A percentile compares a stretch with the other conserved stretches of the same genome.
Evolutionary conservation across 805 yeast species (phyloP).

Genomic region (Candida golubevii): DNA sequence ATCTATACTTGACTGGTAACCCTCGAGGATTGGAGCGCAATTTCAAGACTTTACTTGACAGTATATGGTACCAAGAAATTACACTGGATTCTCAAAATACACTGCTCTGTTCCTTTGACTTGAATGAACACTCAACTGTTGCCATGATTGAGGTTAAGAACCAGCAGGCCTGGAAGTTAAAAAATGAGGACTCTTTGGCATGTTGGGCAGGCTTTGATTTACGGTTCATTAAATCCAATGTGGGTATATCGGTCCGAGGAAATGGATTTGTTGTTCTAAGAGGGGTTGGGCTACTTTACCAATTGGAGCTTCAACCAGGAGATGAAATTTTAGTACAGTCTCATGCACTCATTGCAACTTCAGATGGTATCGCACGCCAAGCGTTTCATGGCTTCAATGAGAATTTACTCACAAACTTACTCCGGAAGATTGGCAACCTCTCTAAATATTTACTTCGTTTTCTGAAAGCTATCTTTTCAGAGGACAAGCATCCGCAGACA

Average conservation of each 20-base stretch:
- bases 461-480: no score
- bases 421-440: no score
- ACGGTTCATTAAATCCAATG: not conserved
- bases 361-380: not conserved
- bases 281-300: slow-evolving; percentile 4
- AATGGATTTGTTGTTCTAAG: slow-evolving; percentile 7
- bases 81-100: slow-evolving; percentile 7
- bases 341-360: not conserved
- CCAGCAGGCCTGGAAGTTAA: slow-evolving; percentile 8
- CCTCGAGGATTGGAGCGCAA: slow-evolving; percentile 2
- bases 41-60: slow-evolving; percentile 4
- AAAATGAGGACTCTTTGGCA: slow-evolving; percentile 1
- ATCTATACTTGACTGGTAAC: slow-evolving; percentile 6
- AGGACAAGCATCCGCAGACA: no score
- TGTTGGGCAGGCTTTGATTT: slow-evolving; percentile 15
- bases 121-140: slow-evolving; percentile 1
- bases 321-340: slow-evolving; percentile 1
- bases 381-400: no score
- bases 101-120: slow-evolving; percentile 8
- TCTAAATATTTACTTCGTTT: no score
- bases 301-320: slow-evolving; percentile 3
- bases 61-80: slow-evolving; percentile 11
- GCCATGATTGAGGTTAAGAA: slow-evolving; percentile 2
- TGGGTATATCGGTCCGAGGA: slow-evolving; percentile 3
- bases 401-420: no score